A percentile compares a stretch with the other conserved stretches of the same genome.
Conservation (phyloP, 768 basidiomycete species). For the Lentinula boryana region DNA sequence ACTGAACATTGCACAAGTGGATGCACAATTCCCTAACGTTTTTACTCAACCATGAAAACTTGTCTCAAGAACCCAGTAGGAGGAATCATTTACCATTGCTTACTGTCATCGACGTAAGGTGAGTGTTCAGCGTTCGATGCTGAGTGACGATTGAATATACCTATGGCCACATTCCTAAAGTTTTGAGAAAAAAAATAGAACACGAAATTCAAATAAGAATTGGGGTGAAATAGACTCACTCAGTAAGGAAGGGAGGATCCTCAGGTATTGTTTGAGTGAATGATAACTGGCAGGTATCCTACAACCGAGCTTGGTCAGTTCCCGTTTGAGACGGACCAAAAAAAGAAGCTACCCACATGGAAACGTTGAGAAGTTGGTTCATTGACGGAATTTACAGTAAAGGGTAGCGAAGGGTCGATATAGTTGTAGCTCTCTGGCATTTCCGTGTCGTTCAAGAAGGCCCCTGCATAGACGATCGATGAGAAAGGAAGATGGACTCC, state of each 20-base stretch:
- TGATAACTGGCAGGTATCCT: constrained; percentile 39
- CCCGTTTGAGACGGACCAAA: neutral
- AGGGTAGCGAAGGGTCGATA: constrained; percentile 33
- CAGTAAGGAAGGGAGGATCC: constrained; percentile 40
- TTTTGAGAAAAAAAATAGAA: neutral
- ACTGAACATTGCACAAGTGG: constrained; percentile 59
- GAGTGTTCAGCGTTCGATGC: neutral
- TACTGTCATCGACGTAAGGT: neutral
- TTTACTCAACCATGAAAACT: neutral
- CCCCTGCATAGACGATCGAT: constrained; percentile 22
- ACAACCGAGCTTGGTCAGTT: neutral
- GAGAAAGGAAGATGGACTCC: neutral
- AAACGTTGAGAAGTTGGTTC: constrained; percentile 45
- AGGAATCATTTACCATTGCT: neutral
- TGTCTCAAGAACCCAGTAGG: neutral
- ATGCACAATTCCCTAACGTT: constrained; percentile 36
- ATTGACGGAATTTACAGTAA: constrained; percentile 34
- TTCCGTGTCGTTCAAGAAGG: constrained; percentile 39
- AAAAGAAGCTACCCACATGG: constrained; percentile 27
- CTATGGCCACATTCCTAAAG: constrained; percentile 38
- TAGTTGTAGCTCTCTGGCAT: constrained; percentile 37
- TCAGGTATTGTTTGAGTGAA: constrained; percentile 32
- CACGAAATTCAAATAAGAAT: neutral
- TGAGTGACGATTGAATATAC: constrained; percentile 17
- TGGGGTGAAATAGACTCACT: constrained; percentile 18